Base-by-base conservation (phyloP, 75 land plant genomes). In the Cryptomeria japonica region DNA sequence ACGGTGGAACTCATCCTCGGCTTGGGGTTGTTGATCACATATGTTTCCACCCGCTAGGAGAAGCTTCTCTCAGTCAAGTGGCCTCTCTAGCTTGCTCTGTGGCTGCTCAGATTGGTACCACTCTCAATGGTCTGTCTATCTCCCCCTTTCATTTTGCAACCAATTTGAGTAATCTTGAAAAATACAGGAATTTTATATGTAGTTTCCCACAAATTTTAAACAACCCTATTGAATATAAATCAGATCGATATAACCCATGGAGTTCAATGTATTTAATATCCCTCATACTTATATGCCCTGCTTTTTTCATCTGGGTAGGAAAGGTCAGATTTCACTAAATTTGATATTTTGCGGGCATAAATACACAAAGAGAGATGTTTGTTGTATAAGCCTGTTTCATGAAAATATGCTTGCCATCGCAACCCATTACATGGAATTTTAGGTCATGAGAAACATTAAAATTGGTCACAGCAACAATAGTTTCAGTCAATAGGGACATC, bases 21-120 rank as follows among this genome's bases (percentile, higher is more conserved):
- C 89, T 97, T 14, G 99, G 99, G 32, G 98, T 94, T 32, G 96
- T 96, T 1, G 99, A 97, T 87, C 94, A 97, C 86, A 90, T 97
- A 41, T 92, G 92, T 75, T 92, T 94, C 86, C 96, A 95, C 84
- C 98, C 99, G 3, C 87, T 97, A 22, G 96, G 92, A 25, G 88
- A 87, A 1, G 91, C 95, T 39, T 89, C 92, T 0, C 42, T 97
- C 51, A 90, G 88, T 13, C 91, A 94, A 25, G 96, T 93, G 0
- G 96, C 96, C 28, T 61, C 92, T 84, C 86, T 95, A 53, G 97
- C 97, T 39, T 92, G 87, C 36, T 51, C 88, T n/a, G 86, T 95
- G 15, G 97, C 97, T 9, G 51, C 88, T 13, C 91, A 94, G n/a
- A 91, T 96, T 39, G 95, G 95, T 53, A 87, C 80, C 64, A 68